Evolutionary conservation across 2,329 filamentous ascomycete genomes (phyloP).

Genomic region (Xylariaceae sp.): DNA sequence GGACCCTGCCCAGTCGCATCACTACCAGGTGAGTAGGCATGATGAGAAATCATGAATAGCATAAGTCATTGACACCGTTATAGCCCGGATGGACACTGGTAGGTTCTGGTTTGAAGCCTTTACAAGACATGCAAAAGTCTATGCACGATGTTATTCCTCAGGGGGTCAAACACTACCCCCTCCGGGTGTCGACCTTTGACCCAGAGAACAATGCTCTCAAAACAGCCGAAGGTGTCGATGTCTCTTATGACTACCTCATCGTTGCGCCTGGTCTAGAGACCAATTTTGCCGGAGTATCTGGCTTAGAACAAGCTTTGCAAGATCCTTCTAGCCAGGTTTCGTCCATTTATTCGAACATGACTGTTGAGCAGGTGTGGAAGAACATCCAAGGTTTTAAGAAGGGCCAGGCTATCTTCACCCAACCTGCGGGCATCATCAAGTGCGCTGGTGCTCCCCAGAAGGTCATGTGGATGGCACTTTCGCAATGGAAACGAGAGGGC

Average conservation of each 20-base stretch:
- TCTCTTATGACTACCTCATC: constrained; percentile 34
- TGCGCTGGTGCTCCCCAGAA: constrained; percentile 36
- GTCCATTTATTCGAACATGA: constrained; percentile 34
- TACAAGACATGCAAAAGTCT: constrained; percentile 24
- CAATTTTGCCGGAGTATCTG: constrained; percentile 30
- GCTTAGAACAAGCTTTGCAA: constrained; percentile 29
- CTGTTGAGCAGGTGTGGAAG: constrained; percentile 30
- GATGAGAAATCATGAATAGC: not conserved
- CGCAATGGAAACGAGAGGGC: constrained; percentile 32
- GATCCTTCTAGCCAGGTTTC: constrained; percentile 30
- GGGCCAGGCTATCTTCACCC: constrained; percentile 34
- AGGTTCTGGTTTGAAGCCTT: constrained; percentile 29
- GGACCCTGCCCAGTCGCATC: constrained; percentile 30
- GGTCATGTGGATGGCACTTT: constrained; percentile 36
- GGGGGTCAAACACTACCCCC: constrained; percentile 31
- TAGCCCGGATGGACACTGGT: constrained; percentile 36
- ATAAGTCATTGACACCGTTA: constrained; percentile 5
- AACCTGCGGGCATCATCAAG: constrained; percentile 35
- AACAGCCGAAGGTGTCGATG: constrained; percentile 29
- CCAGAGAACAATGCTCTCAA: constrained; percentile 32
- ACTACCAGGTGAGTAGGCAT: constrained; percentile 25
- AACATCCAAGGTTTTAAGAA: constrained; percentile 32
- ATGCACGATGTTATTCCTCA: constrained; percentile 27
- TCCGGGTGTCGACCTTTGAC: constrained; percentile 29
- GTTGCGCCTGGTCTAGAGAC: constrained; percentile 33